Evolutionary conservation across 2,329 filamentous ascomycete genomes (phyloP), one percentile per base, ranked within the genome.

Genomic region (Stylonectria norvegica): DNA sequence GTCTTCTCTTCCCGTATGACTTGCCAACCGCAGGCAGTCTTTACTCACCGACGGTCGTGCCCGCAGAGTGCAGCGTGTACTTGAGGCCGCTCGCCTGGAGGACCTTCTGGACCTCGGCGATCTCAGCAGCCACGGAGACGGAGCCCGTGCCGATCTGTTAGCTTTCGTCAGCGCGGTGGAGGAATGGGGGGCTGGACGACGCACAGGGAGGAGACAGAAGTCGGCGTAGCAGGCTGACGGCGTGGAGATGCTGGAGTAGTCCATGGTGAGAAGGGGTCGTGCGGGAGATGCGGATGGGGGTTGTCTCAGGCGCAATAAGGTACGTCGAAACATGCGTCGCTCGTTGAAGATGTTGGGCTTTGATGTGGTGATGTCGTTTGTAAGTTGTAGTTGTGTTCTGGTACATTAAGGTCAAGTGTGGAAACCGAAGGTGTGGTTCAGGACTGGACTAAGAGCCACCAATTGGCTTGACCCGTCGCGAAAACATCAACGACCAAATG

Each of bases 51-150:
- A 97, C 78, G 0, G 91, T 97, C 0, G 91, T 96, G 10, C 91
- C 93, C 2, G 89, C 90, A 18, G 87, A 90, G 67, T 97, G 91
- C 88, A 97, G 93, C 33, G 78, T 82, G 62, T 90, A 91, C 49
- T 80, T 83, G 48, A 97, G 65, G 2, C 89, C 89, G 53, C 85
- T 93, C 38, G 79, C 81, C 65, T 85, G 81, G 56, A 98, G 76
- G 23, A 97, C 74, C 42, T 83, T 81, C 69, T 97, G 91, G 25
- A 97, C 89, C 48, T 86, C 83, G 22, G 91, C 91, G 20, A 98
- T 82, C 62, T 97, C 86, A 52, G 84, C 79, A 4, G 87, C 85
- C 12, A 91, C 85, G 2, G 86, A 89, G 36, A 80, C 75, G 28
- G 68, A 82, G 34, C 80, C 81, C 14, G 91, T 95, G 47, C 93